Conservation (phyloP, 805 yeast genomes). For the Candida ipomoeae region DNA sequence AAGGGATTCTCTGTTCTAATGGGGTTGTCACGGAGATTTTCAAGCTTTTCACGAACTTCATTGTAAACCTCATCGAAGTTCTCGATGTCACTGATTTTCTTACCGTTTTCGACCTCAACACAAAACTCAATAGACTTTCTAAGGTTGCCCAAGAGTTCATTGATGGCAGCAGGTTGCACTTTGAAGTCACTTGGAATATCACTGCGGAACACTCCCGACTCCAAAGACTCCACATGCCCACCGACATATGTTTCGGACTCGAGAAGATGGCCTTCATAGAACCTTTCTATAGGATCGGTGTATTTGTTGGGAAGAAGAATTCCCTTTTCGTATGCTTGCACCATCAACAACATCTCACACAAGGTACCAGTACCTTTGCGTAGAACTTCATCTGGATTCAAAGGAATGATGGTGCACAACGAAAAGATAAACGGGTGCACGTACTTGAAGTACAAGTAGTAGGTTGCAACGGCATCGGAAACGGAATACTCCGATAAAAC, state of each 20-base stretch:
- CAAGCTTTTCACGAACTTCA: constrained; percentile 49
- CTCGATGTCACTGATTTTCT: constrained; percentile 68
- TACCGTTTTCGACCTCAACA: constrained; percentile 74
- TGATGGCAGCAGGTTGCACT: constrained; percentile 77
- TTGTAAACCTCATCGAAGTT: constrained; percentile 74
- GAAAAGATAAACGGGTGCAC: constrained; percentile 97
- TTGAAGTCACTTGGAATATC: constrained; percentile 75
- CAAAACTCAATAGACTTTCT: constrained; percentile 77
- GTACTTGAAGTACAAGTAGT: constrained; percentile 90
- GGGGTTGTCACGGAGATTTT: constrained; percentile 59
- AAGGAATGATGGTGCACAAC: constrained; percentile 89
- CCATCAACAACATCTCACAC: constrained; percentile 97
- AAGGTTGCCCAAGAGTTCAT: constrained; percentile 69
- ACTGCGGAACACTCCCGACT: constrained; percentile 95
- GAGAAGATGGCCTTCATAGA: constrained; percentile 87
- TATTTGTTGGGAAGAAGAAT: constrained; percentile 92
- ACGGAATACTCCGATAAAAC: constrained; percentile 93
- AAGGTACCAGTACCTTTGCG: constrained; percentile 98
- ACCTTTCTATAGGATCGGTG: constrained; percentile 88
- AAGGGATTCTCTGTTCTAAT: constrained; percentile 72
- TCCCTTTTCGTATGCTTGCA: constrained; percentile 77
- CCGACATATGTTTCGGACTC: constrained; percentile 98
- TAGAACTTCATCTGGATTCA: constrained; percentile 93
- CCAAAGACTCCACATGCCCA: constrained; percentile 96
- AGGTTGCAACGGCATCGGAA: constrained; percentile 98